These are phyloP conservation scores for Pharus latifolius DNA, from an alignment of 176 grass and related monocot genomes.

Conservation along the genomic window DNA sequence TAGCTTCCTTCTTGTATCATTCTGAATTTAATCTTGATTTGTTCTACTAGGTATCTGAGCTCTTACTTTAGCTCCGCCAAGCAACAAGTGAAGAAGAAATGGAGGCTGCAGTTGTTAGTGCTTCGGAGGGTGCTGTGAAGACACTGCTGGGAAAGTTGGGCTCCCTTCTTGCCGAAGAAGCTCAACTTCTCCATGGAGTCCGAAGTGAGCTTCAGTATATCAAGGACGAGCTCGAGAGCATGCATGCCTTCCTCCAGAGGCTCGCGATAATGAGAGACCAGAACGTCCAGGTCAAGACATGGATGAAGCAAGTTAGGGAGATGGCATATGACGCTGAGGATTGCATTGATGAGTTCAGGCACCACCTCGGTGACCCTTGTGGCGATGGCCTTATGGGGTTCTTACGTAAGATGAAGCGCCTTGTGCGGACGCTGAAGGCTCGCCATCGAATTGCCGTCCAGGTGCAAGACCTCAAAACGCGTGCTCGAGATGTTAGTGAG, in stretches of 20 bases:
- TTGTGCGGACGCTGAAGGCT: no score
- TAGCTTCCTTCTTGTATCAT: no score
- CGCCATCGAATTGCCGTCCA: no score
- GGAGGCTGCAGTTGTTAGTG: no score
- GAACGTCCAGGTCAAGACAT: slow-evolving; percentile 15
- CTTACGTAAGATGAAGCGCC: no score
- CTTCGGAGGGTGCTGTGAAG: slow-evolving; percentile 8
- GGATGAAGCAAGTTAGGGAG: slow-evolving; percentile 31
- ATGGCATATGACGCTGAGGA: slow-evolving; percentile 29
- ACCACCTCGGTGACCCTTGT: background rate
- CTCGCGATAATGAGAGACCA: background rate
- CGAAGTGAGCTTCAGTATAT: slow-evolving; percentile 20
- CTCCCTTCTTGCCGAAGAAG: slow-evolving; percentile 9
- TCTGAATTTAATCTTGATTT: no score
- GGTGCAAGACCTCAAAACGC: no score
- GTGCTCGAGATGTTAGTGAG: no score
- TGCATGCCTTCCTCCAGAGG: slow-evolving; percentile 23
- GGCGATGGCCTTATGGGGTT: no score
- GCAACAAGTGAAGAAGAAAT: no score
- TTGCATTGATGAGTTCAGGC: slow-evolving; percentile 21
- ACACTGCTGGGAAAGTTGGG: slow-evolving; percentile 11
- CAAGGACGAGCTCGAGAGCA: slow-evolving; percentile 29
- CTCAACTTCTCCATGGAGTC: background rate
- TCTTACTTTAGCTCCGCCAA: no score
- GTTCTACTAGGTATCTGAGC: no score